These are phyloP conservation scores for Apophysomyces elegans DNA, from an alignment of 371 early-diverging fungal genomes.

Conservation along the genomic window DNA sequence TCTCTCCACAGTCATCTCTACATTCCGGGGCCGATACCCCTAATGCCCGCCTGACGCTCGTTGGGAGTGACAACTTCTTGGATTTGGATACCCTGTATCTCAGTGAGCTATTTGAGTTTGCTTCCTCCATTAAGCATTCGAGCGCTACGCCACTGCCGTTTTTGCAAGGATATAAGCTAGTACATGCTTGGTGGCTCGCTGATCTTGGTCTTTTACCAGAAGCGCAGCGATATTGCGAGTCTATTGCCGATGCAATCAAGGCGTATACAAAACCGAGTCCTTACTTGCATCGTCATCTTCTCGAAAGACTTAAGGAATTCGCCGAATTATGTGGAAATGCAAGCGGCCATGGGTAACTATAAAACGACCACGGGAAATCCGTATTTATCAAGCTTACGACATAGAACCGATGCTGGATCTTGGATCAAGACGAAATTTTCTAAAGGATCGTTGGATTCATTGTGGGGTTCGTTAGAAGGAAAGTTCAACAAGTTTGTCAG, in stretches of 20 bases:
- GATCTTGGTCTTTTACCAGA: constrained; percentile 78
- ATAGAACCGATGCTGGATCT: constrained; percentile 39
- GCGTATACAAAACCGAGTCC: constrained; percentile 74
- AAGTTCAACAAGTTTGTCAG: constrained; percentile 75
- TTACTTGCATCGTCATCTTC: constrained; percentile 74
- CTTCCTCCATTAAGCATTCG: constrained; percentile 58
- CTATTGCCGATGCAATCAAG: constrained; percentile 75
- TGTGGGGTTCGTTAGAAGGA: constrained; percentile 73
- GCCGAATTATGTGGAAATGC: constrained; percentile 50
- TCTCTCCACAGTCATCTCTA: constrained; percentile 43
- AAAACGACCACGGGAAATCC: no score
- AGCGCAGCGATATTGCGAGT: constrained; percentile 79
- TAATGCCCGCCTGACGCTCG: constrained; percentile 58
- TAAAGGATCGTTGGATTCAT: constrained; percentile 65
- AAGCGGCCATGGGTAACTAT: constrained; percentile 44
- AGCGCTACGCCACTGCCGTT: constrained; percentile 70
- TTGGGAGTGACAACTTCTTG: constrained; percentile 51
- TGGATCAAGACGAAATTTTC: constrained; percentile 65
- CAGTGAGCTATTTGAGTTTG: constrained; percentile 87
- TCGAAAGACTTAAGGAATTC: constrained; percentile 63
- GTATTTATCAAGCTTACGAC: no score
- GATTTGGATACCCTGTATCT: constrained; percentile 61
- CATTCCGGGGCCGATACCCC: constrained; percentile 48
- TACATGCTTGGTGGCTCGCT: constrained; percentile 79
- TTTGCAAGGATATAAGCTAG: constrained; percentile 87